Conservation (phyloP, 208 protist genomes). For the Trypanosoma avium region DNA sequence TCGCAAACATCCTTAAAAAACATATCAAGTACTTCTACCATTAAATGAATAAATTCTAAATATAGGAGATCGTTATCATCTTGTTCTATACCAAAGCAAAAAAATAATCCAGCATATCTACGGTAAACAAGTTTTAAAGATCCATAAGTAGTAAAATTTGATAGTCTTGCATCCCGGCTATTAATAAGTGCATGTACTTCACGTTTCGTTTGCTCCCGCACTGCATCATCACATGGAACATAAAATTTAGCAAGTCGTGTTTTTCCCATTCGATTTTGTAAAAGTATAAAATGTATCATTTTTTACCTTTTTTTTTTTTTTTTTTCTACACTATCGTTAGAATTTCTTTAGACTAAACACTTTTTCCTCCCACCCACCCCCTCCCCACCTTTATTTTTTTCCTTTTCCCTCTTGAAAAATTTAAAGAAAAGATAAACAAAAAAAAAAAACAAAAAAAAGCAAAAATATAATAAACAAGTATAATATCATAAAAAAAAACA, state of each 20-base stretch:
- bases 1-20: slow-evolving; percentile 99
- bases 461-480: slow-evolving; percentile 15
- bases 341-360: slow-evolving; percentile 10
- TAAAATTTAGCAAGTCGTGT: slow-evolving; percentile 99
- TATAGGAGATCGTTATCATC: slow-evolving; percentile 98
- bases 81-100: slow-evolving; percentile 97
- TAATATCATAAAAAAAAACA: background rate
- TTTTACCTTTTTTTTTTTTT: background rate
- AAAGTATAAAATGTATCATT: slow-evolving; percentile 98
- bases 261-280: slow-evolving; percentile 99
- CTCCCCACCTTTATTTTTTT: background rate
- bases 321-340: background rate
- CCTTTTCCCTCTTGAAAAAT: slow-evolving; percentile 6
- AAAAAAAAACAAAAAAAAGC: slow-evolving; percentile 7
- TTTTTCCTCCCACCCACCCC: background rate
- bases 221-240: slow-evolving; percentile 91
- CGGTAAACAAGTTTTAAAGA: slow-evolving; percentile 98
- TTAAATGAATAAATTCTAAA: slow-evolving; percentile 98
- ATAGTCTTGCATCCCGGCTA: slow-evolving; percentile 90
- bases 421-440: slow-evolving; percentile 15
- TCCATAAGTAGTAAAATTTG: slow-evolving; percentile 97
- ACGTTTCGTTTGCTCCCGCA: slow-evolving; percentile 93
- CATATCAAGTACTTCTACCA: slow-evolving; percentile 98
- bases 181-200: slow-evolving; percentile 97
- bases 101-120: slow-evolving; percentile 99